Conservation (phyloP, 2,329 filamentous ascomycete genomes). For the Aspergillus ibericus region DNA sequence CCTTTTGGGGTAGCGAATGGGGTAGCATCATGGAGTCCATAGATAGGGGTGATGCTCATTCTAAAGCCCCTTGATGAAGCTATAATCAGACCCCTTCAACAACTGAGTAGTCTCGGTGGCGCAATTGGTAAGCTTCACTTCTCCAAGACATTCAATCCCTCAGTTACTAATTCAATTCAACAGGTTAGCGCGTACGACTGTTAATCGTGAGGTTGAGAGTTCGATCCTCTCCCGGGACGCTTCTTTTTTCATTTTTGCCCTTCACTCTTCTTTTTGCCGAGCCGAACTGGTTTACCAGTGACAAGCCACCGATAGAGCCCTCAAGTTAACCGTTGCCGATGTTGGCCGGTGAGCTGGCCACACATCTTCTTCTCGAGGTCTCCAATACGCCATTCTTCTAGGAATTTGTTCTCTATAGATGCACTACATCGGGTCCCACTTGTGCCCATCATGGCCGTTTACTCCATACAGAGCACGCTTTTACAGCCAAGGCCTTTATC, state of each 20-base stretch:
- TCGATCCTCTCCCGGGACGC: neutral
- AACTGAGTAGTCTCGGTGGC: neutral
- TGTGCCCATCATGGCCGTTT: too few species aligned
- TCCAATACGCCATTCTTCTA: too few species aligned
- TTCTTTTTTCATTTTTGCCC: neutral
- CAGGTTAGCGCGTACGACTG: constrained; percentile 1
- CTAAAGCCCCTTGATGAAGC: neutral
- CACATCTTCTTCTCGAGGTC: too few species aligned
- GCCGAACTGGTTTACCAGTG: too few species aligned
- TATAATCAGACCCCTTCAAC: neutral
- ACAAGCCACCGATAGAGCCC: too few species aligned
- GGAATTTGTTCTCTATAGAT: too few species aligned
- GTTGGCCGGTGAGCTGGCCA: too few species aligned
- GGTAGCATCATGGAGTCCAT: neutral
- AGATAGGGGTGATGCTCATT: neutral
- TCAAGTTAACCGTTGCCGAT: too few species aligned
- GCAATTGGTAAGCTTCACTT: neutral
- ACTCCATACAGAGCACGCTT: too few species aligned
- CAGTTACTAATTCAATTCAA: constrained; percentile 1
- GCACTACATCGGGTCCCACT: too few species aligned
- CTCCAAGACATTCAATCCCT: neutral
- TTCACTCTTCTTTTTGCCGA: neutral
- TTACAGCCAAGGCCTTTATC: too few species aligned
- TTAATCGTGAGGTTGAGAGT: neutral
- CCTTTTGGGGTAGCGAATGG: too few species aligned